These are phyloP conservation scores for Colletotrichum brevisporum DNA, from an alignment of 2,329 filamentous ascomycete genomes.

Conservation along the genomic window DNA sequence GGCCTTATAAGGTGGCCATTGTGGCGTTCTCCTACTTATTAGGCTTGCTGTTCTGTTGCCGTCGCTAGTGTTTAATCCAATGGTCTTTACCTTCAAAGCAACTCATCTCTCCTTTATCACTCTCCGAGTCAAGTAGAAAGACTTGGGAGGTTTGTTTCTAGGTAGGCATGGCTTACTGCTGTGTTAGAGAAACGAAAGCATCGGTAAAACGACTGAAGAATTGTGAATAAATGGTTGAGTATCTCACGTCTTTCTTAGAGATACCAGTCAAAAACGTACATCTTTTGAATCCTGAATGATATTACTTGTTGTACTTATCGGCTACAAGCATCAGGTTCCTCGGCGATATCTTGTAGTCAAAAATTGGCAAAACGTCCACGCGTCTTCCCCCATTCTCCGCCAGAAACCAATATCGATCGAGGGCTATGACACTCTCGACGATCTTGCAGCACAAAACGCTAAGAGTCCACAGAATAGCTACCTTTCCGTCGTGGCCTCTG, in stretches of 20 bases:
- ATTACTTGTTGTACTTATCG: not conserved
- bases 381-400: slow-evolving; percentile 42
- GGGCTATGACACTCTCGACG: slow-evolving; percentile 49
- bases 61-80: no score
- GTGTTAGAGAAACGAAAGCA: no score
- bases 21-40: not conserved
- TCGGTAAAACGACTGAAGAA: no score
- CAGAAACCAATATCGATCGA: slow-evolving; percentile 51
- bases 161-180: no score
- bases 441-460: slow-evolving; percentile 51
- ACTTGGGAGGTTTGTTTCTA: not conserved
- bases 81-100: no score
- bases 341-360: slow-evolving; percentile 12
- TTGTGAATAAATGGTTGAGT: no score
- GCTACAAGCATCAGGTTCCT: slow-evolving; percentile 36
- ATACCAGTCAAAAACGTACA: no score
- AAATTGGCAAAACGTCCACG: slow-evolving; percentile 45
- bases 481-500: slow-evolving; percentile 42
- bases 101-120: no score
- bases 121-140: not conserved
- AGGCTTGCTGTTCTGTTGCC: no score
- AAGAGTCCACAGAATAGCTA: slow-evolving; percentile 51
- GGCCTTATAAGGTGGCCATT: no score
- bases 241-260: no score
- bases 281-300: no score